Evolutionary conservation across 495 filamentous ascomycete species (phyloP), one percentile per base, ranked within the genome.

Genomic region (Hyaloscypha finlandica): DNA sequence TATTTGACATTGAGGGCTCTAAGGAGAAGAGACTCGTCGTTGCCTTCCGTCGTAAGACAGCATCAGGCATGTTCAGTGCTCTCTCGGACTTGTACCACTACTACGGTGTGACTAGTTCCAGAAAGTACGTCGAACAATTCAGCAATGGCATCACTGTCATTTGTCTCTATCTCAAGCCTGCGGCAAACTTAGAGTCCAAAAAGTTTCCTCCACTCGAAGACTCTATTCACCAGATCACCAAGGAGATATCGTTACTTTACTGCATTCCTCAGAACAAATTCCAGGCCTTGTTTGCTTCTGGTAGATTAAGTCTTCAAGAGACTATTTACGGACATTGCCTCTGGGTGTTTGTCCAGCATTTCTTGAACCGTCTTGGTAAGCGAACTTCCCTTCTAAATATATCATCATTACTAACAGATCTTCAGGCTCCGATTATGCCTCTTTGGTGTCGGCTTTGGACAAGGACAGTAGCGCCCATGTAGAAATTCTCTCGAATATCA

Each of bases 51-150:
- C 90, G 94, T 68, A 88, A 94, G 59, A 97, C 94, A 9, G 96
- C 95, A 29, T 85, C 93, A 77, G 96, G 95, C 48, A 80, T 99
- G 71, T 99, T 99, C 82, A 97, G 93, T 69, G 93, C 95, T 29
- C 78, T 99, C 63, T 96, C 92, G 66, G 96, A 98, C 77, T 82
- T 99, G 29, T 99, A 99, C 78, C 95, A 99, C 80, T 97, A 97
- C 83, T 98, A 99, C 74, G 96, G 96, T 30, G 86, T 97, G 59
- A 98, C 95, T 2, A 96, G 92, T 76, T 93, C 95, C 2, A 87
- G 95, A 61, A 99, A 99, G 81, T 99, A 99, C 73, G 90, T 98
- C 63, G 94, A 99, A 80, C 94, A 98, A 78, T 99, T 99, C 81
- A 96, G 94, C 71, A 99, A 98, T 76, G 95, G 95, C 60, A 95